Evolutionary conservation across 148 eudicot genomes (phyloP).

Genomic region (Fagopyrum tataricum): DNA sequence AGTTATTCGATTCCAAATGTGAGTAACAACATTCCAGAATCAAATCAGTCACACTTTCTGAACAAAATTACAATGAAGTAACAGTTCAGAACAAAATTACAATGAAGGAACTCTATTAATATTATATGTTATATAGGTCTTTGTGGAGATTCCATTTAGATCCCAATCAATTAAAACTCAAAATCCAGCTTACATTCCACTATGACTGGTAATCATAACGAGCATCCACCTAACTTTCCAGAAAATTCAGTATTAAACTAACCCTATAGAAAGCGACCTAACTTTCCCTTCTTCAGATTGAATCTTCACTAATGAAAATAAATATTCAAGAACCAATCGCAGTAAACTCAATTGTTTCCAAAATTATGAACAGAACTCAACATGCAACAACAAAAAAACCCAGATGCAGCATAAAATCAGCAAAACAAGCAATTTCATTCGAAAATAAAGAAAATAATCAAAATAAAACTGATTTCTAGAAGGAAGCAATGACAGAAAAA

Average conservation of each 20-base stretch:
- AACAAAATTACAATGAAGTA: background rate
- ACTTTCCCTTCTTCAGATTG: background rate
- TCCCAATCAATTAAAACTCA: background rate
- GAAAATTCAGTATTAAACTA: background rate
- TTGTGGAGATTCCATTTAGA: constrained; percentile 5
- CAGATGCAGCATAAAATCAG: background rate
- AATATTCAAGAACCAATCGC: background rate
- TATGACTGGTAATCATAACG: background rate
- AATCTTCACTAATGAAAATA: background rate
- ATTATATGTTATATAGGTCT: background rate
- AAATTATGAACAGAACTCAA: background rate
- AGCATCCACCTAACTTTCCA: constrained; percentile 5
- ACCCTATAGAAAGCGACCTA: background rate
- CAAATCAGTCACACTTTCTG: background rate
- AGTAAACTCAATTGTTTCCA: background rate
- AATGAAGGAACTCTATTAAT: background rate
- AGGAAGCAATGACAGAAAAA: background rate
- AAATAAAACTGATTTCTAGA: background rate
- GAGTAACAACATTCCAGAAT: background rate
- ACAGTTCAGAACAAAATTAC: background rate
- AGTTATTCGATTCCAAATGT: background rate
- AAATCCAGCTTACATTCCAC: background rate
- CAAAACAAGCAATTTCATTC: background rate
- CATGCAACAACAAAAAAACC: constrained; percentile 7
- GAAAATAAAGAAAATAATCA: background rate